These are phyloP conservation scores for Chlorella vulgaris DNA, from an alignment of 139 green algal species.

Conservation along the genomic window DNA sequence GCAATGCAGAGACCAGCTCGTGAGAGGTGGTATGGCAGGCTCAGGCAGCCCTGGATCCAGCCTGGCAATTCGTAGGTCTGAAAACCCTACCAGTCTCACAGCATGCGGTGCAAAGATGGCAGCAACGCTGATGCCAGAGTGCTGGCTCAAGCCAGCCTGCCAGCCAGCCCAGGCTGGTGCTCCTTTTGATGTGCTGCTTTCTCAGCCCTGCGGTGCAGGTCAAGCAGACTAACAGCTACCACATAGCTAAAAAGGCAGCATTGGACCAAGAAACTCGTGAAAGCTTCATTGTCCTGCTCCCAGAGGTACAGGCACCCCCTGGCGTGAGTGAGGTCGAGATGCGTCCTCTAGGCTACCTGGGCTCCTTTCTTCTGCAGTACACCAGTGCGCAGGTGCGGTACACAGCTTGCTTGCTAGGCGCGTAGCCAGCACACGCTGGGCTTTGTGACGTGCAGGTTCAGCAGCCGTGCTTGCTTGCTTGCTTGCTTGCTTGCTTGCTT, in stretches of 20 bases:
- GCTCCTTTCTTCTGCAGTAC: constrained; percentile 15
- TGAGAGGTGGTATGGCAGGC: too few relatives aligned
- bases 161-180: neutral
- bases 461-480: neutral
- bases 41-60: too few relatives aligned
- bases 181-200: neutral
- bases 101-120: too few relatives aligned
- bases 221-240: constrained; percentile 6
- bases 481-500: too few relatives aligned
- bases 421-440: too few relatives aligned
- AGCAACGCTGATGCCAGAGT: too few relatives aligned
- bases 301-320: neutral
- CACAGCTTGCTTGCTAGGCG: neutral
- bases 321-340: neutral
- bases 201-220: neutral
- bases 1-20: too few relatives aligned
- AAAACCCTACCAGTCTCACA: too few relatives aligned
- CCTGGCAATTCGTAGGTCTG: too few relatives aligned
- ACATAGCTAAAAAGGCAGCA: neutral
- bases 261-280: neutral
- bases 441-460: too few relatives aligned
- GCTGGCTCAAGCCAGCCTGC: too few relatives aligned
- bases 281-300: constrained; percentile 1
- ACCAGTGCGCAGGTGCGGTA: constrained; percentile 1
- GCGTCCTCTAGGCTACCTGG: constrained; percentile 19